phyloP scores from a whole-genome alignment of 2,329 filamentous ascomycete species.

The Hawksworthiomyces lignivorus region DNA sequence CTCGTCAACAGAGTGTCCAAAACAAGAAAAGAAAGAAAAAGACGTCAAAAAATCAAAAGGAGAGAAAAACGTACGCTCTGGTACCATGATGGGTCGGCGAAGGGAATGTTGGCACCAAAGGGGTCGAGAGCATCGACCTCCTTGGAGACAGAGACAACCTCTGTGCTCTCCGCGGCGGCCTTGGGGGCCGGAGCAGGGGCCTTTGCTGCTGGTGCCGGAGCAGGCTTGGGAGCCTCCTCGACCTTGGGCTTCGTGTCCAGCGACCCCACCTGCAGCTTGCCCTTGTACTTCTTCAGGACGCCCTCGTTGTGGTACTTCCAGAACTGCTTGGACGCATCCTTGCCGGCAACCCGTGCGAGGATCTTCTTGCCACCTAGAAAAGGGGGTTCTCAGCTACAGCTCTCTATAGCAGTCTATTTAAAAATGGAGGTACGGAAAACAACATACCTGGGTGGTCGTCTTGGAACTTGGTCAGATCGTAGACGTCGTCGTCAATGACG shows the following conservation, averaged over 20 bases:
- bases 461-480: constrained; percentile 85
- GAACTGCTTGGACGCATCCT: constrained; percentile 60
- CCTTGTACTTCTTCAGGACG: constrained; percentile 80
- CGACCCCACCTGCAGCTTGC: constrained; percentile 73
- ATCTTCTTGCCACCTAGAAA: constrained; percentile 57
- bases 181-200: constrained; percentile 22
- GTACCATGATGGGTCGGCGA: constrained; percentile 90
- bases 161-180: constrained; percentile 21
- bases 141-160: constrained; percentile 2
- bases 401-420: too few relatives aligned
- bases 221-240: constrained; percentile 35
- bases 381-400: too few relatives aligned
- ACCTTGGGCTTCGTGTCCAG: constrained; percentile 77
- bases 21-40: neutral
- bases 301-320: constrained; percentile 77
- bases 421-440: too few relatives aligned
- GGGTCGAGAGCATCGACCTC: constrained; percentile 64
- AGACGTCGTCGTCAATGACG: constrained; percentile 89
- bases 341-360: constrained; percentile 54
- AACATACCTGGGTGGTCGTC: constrained; percentile 71
- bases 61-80: constrained; percentile 59
- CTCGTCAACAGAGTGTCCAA: too few relatives aligned
- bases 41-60: too few relatives aligned
- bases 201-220: constrained; percentile 45
- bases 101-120: constrained; percentile 81